phyloP scores from a whole-genome alignment of 208 protist genomes.

The Acanthamoeba divionensis region DNA sequence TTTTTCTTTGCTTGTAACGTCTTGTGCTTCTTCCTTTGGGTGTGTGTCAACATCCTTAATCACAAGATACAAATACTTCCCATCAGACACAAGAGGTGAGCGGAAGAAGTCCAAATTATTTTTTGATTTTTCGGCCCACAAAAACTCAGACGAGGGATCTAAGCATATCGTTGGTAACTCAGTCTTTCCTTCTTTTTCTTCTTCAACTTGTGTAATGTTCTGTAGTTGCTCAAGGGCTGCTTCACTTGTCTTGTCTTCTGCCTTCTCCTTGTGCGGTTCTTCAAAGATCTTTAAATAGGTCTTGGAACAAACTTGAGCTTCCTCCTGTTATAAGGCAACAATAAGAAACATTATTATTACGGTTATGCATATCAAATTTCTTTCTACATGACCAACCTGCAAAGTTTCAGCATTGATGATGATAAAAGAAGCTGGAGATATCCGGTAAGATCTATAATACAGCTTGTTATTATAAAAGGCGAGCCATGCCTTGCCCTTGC shows the following conservation, averaged over 20 bases:
- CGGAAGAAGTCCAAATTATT: too few relatives aligned
- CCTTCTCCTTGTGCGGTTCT: not conserved
- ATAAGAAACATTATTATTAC: not conserved
- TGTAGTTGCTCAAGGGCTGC: too few relatives aligned
- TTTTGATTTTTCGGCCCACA: too few relatives aligned
- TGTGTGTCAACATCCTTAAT: not conserved
- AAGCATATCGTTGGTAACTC: not conserved
- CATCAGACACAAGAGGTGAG: constrained; percentile 45
- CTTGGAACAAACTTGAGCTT: not conserved
- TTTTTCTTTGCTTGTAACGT: not conserved
- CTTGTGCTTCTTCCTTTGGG: not conserved
- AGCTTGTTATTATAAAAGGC: constrained; percentile 2
- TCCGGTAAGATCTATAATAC: constrained; percentile 61
- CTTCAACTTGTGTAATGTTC: not conserved
- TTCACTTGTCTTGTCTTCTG: not conserved
- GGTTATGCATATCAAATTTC: not conserved
- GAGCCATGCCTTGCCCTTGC: constrained; percentile 67
- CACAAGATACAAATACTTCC: constrained; percentile 31
- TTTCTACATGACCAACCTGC: not conserved
- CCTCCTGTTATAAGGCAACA: not conserved
- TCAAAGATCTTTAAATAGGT: not conserved
- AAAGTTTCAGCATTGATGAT: constrained; percentile 48
- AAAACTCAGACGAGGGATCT: not conserved
- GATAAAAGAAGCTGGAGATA: constrained; percentile 40
- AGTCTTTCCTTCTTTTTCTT: not conserved